Evolutionary conservation across 2,329 filamentous ascomycete species (phyloP).

Genomic region (Trichoderma afroharzianum): DNA sequence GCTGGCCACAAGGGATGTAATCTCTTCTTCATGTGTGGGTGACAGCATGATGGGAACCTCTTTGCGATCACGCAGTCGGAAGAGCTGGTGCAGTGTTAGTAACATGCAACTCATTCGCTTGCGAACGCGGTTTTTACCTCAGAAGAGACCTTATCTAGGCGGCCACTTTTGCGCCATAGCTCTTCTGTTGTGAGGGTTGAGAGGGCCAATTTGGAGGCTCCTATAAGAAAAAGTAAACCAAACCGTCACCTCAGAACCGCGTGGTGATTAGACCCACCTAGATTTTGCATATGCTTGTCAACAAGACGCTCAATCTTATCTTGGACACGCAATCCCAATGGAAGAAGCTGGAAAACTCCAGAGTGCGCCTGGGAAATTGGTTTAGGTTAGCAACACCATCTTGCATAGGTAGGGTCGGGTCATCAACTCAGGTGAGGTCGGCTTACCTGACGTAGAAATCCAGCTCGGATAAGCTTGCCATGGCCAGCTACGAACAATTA

Average conservation of each 20-base stretch:
- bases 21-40: conserved; percentile 95
- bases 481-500: conserved; percentile 53
- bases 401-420: background rate
- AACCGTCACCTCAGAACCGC: background rate
- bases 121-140: conserved; percentile 52
- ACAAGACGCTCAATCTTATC: conserved; percentile 82
- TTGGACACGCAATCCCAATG: conserved; percentile 80
- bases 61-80: conserved; percentile 76
- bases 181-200: conserved; percentile 83
- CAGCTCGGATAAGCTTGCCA: conserved; percentile 64
- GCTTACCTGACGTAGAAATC: conserved; percentile 67
- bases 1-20: conserved; percentile 73
- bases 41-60: conserved; percentile 71
- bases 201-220: conserved; percentile 75
- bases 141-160: conserved; percentile 66
- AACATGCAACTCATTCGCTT: no score
- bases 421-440: background rate
- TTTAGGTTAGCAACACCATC: background rate
- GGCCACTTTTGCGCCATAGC: conserved; percentile 80
- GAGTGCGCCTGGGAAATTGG: conserved; percentile 62
- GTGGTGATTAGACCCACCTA: conserved; percentile 49
- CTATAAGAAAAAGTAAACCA: conserved; percentile 34
- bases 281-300: conserved; percentile 79
- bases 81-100: conserved; percentile 54
- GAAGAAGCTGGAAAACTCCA: conserved; percentile 88